Conservation (phyloP, 78 protist species). For the Guillardia theta region DNA sequence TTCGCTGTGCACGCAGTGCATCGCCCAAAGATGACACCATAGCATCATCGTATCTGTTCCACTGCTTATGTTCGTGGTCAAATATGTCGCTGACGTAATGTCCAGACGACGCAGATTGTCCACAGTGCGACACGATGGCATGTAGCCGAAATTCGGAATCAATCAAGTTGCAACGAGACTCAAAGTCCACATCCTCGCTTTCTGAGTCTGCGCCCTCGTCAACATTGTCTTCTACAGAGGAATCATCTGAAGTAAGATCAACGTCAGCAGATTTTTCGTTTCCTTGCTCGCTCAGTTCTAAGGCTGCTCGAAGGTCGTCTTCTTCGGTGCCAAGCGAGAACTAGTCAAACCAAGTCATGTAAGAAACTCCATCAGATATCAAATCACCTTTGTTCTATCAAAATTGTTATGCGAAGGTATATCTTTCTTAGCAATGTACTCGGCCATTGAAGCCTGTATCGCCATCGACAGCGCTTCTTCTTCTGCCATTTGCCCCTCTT, state of each 20-base stretch:
- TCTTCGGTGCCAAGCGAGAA: neutral
- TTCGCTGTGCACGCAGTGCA: neutral
- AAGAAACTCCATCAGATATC: no score
- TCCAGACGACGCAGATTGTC: neutral
- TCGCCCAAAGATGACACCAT: neutral
- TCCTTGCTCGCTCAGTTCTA: neutral
- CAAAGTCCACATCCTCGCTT: no score
- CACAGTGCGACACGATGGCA: neutral
- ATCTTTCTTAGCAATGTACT: no score
- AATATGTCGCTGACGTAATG: neutral
- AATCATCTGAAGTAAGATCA: neutral
- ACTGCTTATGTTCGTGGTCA: neutral
- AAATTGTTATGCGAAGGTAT: no score
- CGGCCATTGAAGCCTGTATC: no score
- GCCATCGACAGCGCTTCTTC: no score
- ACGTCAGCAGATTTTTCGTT: neutral
- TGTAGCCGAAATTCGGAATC: neutral
- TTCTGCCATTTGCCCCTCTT: no score
- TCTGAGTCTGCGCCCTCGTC: neutral
- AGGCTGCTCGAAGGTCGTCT: neutral
- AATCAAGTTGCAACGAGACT: no score
- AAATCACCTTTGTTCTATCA: no score
- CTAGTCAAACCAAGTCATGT: no score
- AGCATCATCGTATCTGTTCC: neutral
- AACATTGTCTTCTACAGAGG: neutral